Evolutionary conservation across 2,329 filamentous ascomycete genomes (phyloP).

Genomic region (Diaporthe sp.): DNA sequence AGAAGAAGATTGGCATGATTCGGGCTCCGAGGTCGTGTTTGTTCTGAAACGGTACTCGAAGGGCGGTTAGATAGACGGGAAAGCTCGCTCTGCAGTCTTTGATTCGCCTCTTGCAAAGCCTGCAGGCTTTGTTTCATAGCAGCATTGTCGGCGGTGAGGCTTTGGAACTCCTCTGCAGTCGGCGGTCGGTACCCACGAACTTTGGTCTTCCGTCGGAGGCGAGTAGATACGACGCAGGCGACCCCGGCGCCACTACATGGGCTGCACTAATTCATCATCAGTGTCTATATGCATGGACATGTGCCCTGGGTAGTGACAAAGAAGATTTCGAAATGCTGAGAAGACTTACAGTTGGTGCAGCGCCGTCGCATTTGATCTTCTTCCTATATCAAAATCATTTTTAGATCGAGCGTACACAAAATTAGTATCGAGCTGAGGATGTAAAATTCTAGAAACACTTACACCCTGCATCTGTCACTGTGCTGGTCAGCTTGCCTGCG

Average conservation of each 20-base stretch:
- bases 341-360: background rate
- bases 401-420: background rate
- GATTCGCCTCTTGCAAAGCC: background rate
- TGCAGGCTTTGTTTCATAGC: background rate
- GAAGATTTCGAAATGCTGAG: no score
- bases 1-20: background rate
- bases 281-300: no score
- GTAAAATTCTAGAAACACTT: background rate
- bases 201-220: constrained; percentile 13
- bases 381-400: background rate
- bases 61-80: background rate
- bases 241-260: background rate
- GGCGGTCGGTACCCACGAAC: constrained; percentile 6
- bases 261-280: background rate
- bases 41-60: background rate
- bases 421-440: no score
- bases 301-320: no score
- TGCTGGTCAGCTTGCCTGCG: background rate
- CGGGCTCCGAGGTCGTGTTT: background rate
- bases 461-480: background rate
- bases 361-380: constrained; percentile 6
- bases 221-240: background rate
- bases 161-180: constrained; percentile 6
- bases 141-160: constrained; percentile 2
- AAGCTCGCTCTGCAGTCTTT: background rate